A percentile compares a stretch with the other conserved stretches of the same genome.
Conservation (phyloP, 768 basidiomycete species). For the Phaeotremella skinneri region DNA sequence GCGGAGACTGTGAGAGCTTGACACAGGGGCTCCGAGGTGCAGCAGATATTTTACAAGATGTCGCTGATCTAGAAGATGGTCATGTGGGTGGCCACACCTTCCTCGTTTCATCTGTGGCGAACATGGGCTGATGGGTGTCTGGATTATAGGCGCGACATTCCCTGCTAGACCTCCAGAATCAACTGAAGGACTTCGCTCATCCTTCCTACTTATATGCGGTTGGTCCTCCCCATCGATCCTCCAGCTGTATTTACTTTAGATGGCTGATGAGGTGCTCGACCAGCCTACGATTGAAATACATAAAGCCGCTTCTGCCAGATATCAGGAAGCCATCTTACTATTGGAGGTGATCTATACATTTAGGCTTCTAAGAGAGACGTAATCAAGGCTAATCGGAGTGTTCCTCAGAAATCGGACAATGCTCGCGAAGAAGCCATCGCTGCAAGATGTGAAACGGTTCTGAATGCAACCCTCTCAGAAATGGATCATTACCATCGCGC, state of each 20-base stretch:
- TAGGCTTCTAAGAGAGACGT: slow-evolving; percentile 51
- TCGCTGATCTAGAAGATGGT: slow-evolving; percentile 56
- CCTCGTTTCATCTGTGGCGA: slow-evolving; percentile 66
- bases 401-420: background rate
- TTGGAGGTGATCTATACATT: slow-evolving; percentile 52
- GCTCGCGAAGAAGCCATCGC: slow-evolving; percentile 51
- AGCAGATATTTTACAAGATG: slow-evolving; percentile 67
- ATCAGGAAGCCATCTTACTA: slow-evolving; percentile 58
- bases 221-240: slow-evolving; percentile 15
- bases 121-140: slow-evolving; percentile 57
- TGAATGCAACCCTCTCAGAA: slow-evolving; percentile 86
- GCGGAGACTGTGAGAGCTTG: slow-evolving; percentile 68
- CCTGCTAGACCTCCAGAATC: slow-evolving; percentile 71
- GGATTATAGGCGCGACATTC: slow-evolving; percentile 65
- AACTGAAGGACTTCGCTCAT: slow-evolving; percentile 71
- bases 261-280: slow-evolving; percentile 4
- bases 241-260: background rate
- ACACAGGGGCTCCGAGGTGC: slow-evolving; percentile 76
- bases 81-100: slow-evolving; percentile 39
- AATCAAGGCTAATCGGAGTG: slow-evolving; percentile 57
- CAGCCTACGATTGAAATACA: slow-evolving; percentile 76
- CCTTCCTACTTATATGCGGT: slow-evolving; percentile 71
- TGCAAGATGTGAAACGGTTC: slow-evolving; percentile 77
- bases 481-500: slow-evolving; percentile 68
- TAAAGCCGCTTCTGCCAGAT: slow-evolving; percentile 65